Evolutionary conservation across 73 alveolate species (phyloP).

Genomic region (Blepharisma japonicum): DNA sequence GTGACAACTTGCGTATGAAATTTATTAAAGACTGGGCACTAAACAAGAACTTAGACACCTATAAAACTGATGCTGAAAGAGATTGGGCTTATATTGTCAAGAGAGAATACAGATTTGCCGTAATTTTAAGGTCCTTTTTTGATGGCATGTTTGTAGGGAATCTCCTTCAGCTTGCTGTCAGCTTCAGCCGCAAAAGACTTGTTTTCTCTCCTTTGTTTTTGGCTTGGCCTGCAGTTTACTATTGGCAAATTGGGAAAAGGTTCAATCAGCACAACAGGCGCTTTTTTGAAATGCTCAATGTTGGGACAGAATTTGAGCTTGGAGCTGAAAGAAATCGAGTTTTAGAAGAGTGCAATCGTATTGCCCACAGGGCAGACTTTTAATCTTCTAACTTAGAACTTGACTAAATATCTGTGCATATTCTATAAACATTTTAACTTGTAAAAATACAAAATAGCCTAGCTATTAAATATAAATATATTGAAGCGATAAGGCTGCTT

Average conservation of each 20-base stretch:
- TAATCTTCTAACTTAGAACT: slow-evolving; percentile 20
- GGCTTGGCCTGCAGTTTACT: no score
- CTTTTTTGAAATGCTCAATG: slow-evolving; percentile 80
- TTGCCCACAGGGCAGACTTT: slow-evolving; percentile 79
- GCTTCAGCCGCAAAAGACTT: no score
- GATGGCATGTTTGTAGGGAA: no score
- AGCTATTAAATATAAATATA: no score
- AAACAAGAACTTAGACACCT: slow-evolving; percentile 43
- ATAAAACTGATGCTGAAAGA: slow-evolving; percentile 73
- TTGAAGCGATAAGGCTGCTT: no score
- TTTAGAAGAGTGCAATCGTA: slow-evolving; percentile 66
- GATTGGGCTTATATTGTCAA: slow-evolving; percentile 86
- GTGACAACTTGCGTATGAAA: background rate
- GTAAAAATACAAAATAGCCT: no score
- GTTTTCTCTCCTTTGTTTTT: no score
- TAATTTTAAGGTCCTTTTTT: no score
- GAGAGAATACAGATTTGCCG: slow-evolving; percentile 54
- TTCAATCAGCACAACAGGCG: slow-evolving; percentile 66
- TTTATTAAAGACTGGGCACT: slow-evolving; percentile 45
- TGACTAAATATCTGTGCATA: no score
- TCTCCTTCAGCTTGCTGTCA: no score
- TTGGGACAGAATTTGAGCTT: slow-evolving; percentile 79
- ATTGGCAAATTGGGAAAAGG: slow-evolving; percentile 10
- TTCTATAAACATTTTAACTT: no score
- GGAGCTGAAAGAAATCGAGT: slow-evolving; percentile 81